phyloP scores from a whole-genome alignment of 2,329 filamentous ascomycete species.

The Cladorrhinum sp. region DNA sequence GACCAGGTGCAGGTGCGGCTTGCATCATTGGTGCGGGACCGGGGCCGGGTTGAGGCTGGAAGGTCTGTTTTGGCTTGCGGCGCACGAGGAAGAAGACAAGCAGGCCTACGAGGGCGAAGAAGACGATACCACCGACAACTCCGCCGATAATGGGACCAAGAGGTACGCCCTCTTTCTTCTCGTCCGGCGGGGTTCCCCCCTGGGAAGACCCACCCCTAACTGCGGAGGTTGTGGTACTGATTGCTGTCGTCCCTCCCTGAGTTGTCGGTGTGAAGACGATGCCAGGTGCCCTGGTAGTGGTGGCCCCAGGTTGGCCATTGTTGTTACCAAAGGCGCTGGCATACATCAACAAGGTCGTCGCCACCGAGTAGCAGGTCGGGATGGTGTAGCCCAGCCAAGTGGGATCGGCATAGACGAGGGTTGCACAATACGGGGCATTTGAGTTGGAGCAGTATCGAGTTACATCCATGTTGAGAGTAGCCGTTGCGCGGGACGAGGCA shows the following conservation, averaged over 20 bases:
- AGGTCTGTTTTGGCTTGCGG: slow-evolving; percentile 8
- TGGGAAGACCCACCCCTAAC: not conserved
- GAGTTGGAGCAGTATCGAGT: slow-evolving; percentile 20
- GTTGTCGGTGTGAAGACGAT: not conserved
- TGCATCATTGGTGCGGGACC: too few species aligned
- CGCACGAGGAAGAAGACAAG: slow-evolving; percentile 18
- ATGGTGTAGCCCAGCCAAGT: slow-evolving; percentile 17
- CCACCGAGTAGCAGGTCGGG: slow-evolving; percentile 12
- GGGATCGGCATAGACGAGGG: slow-evolving; percentile 12
- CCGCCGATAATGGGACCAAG: slow-evolving; percentile 21
- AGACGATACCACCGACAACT: slow-evolving; percentile 22
- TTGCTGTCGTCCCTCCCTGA: not conserved
- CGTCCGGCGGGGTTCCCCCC: not conserved
- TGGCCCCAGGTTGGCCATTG: not conserved
- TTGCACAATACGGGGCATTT: slow-evolving; percentile 16
- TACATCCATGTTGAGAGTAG: slow-evolving; percentile 15
- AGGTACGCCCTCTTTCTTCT: not conserved
- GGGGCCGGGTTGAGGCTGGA: not conserved
- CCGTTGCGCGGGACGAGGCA: slow-evolving; percentile 3
- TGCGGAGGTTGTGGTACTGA: too few species aligned
- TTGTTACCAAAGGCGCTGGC: not conserved
- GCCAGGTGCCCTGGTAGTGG: not conserved
- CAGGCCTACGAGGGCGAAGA: slow-evolving; percentile 17
- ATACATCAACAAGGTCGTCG: slow-evolving; percentile 6
- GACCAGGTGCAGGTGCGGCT: not conserved